Percentiles rank a stretch among this genome's conserved stretches.
These are phyloP conservation scores for Colletotrichum sp. DNA, from an alignment of 2,329 filamentous ascomycete species.

Conservation along the genomic window DNA sequence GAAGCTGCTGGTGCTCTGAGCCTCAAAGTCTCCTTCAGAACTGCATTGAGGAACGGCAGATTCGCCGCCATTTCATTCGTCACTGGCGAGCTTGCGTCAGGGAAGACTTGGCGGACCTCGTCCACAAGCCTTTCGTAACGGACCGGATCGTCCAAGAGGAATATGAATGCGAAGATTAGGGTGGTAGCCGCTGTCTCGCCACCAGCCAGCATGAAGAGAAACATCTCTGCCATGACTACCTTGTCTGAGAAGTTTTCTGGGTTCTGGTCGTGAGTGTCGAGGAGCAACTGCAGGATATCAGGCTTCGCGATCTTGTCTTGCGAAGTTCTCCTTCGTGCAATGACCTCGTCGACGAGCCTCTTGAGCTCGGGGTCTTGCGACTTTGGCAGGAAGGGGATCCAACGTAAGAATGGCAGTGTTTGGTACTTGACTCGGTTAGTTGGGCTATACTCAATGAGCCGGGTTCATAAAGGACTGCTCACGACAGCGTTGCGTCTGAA, in stretches of 20 bases:
- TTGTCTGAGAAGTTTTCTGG: not conserved
- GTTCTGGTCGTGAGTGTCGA: not conserved
- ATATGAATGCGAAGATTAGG: not conserved
- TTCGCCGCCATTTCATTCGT: conserved; percentile 18
- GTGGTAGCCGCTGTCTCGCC: not conserved
- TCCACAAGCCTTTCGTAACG: not conserved
- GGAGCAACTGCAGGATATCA: not conserved
- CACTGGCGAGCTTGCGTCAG: not conserved
- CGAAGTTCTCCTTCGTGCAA: not conserved
- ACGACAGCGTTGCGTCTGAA: not conserved
- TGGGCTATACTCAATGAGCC: not conserved
- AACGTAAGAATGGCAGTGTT: not conserved
- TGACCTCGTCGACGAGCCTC: not conserved
- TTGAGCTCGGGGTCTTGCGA: not conserved
- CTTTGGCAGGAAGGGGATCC: not conserved
- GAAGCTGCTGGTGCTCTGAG: conserved; percentile 37
- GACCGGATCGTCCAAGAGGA: not conserved
- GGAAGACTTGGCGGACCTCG: not conserved
- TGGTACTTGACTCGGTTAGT: not conserved
- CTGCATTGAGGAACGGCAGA: conserved; percentile 51
- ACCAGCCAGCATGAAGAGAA: not conserved
- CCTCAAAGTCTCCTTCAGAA: conserved; percentile 41
- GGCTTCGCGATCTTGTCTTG: not conserved
- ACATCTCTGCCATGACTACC: not conserved
- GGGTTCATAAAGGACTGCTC: not conserved